phyloP scores from a whole-genome alignment of 2,329 filamentous ascomycete genomes.

The Magnaporthiopsis incrustans region DNA sequence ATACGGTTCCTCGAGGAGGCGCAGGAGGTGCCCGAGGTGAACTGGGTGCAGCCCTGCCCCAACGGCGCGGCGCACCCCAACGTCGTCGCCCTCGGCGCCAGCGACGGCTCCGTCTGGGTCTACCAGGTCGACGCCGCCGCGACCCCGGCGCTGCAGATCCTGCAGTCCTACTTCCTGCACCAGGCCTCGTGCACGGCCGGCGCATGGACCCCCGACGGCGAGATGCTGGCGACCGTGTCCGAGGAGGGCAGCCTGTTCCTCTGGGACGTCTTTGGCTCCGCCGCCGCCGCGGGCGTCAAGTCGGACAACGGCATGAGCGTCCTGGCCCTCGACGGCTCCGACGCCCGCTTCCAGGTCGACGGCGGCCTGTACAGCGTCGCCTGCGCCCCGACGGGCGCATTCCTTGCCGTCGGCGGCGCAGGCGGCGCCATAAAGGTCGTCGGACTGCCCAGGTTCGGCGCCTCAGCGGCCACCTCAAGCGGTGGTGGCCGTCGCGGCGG shows the following conservation, averaged over 20 bases:
- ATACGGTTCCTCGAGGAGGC: constrained; percentile 64
- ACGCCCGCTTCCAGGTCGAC: constrained; percentile 87
- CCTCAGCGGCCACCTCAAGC: constrained; percentile 16
- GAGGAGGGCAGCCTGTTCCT: constrained; percentile 87
- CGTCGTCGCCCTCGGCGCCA: constrained; percentile 78
- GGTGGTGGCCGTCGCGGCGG: constrained; percentile 9
- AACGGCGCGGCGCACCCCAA: constrained; percentile 59
- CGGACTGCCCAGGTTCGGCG: constrained; percentile 60
- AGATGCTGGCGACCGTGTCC: constrained; percentile 76
- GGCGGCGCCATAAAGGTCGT: constrained; percentile 80
- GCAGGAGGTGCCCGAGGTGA: constrained; percentile 90
- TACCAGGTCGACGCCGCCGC: constrained; percentile 67
- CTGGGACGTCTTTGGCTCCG: constrained; percentile 82
- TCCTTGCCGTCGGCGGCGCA: constrained; percentile 81
- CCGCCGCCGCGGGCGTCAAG: constrained; percentile 47
- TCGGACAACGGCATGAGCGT: constrained; percentile 43
- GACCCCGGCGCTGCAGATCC: constrained; percentile 61
- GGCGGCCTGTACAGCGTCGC: constrained; percentile 87
- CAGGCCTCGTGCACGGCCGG: constrained; percentile 81
- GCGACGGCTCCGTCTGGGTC: constrained; percentile 91
- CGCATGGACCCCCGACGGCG: constrained; percentile 82
- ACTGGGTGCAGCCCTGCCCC: constrained; percentile 78
- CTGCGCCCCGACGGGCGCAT: constrained; percentile 68
- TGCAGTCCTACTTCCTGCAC: constrained; percentile 90
- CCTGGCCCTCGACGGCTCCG: constrained; percentile 67